phyloP scores from a whole-genome alignment of 2,329 filamentous ascomycete species.

The Penicillium sp. region DNA sequence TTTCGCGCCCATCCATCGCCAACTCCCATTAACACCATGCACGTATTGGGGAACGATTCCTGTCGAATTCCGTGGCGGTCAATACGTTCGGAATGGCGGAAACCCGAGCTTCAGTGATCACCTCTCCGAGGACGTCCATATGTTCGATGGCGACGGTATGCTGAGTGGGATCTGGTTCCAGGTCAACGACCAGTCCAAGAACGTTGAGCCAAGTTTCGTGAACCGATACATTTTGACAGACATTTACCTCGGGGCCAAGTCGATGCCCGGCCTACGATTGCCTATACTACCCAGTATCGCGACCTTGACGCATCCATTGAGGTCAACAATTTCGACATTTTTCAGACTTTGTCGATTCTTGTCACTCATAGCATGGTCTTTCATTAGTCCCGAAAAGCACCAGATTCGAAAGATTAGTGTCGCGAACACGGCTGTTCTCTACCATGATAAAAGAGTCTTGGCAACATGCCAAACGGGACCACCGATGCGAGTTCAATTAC shows the following conservation, averaged over 20 bases:
- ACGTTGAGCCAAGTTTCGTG: conserved; percentile 65
- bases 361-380: neutral
- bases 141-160: conserved; percentile 79
- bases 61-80: conserved; percentile 66
- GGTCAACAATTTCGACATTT: neutral
- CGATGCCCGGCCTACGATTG: conserved; percentile 53
- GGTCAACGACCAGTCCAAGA: conserved; percentile 40
- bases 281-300: conserved; percentile 60
- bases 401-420: conserved; percentile 70
- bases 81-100: conserved; percentile 73
- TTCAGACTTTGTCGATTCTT: neutral
- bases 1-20: conserved; percentile 67
- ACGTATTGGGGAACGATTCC: conserved; percentile 63
- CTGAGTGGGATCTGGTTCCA: conserved; percentile 68
- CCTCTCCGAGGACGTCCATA: conserved; percentile 66
- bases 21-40: conserved; percentile 61
- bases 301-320: neutral
- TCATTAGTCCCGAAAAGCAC: conserved; percentile 47
- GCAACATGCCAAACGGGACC: conserved; percentile 74
- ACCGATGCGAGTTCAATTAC: conserved; percentile 67
- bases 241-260: conserved; percentile 58
- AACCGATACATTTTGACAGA: conserved; percentile 73
- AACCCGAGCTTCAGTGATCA: conserved; percentile 67
- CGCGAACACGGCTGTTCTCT: conserved; percentile 68
- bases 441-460: conserved; percentile 69